These are phyloP conservation scores for Sarcodon aspratus DNA, from an alignment of 768 basidiomycete genomes.

Conservation along the genomic window DNA sequence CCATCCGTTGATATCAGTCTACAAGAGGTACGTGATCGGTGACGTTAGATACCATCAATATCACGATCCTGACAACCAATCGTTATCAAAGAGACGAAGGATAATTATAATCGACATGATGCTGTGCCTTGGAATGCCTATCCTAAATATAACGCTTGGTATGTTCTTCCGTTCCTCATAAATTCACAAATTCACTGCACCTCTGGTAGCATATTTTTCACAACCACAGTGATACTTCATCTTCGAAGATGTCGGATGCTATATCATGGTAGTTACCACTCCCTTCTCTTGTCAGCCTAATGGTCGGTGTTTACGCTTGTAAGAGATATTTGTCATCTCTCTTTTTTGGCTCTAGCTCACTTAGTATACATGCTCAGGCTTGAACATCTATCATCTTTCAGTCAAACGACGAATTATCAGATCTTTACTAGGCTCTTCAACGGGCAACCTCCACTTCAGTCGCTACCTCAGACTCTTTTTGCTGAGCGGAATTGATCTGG, in stretches of 20 bases:
- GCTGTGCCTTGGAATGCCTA: slow-evolving; percentile 10
- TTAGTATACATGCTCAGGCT: not conserved
- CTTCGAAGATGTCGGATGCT: slow-evolving; percentile 37
- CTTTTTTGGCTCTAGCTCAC: not conserved
- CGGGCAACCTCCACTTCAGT: slow-evolving; percentile 16
- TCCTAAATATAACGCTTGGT: slow-evolving; percentile 10
- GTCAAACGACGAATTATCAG: slow-evolving; percentile 22
- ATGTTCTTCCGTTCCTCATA: too few relatives aligned
- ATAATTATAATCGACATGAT: slow-evolving; percentile 17
- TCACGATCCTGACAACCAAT: too few relatives aligned
- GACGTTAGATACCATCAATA: too few relatives aligned
- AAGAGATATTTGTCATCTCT: slow-evolving; percentile 12
- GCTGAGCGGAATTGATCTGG: slow-evolving; percentile 20
- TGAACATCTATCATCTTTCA: slow-evolving; percentile 20
- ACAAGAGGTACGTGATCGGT: slow-evolving; percentile 30
- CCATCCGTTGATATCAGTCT: slow-evolving; percentile 37
- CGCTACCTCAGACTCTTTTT: slow-evolving; percentile 28
- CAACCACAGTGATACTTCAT: slow-evolving; percentile 30
- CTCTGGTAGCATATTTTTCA: slow-evolving; percentile 12
- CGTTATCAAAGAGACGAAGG: slow-evolving; percentile 25
- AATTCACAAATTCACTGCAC: not conserved
- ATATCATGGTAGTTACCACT: slow-evolving; percentile 25
- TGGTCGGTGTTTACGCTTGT: slow-evolving; percentile 12
- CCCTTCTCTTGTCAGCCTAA: too few relatives aligned
- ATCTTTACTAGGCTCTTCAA: slow-evolving; percentile 27